phyloP scores from a whole-genome alignment of 352 stramenopile genomes.

The Phytophthora pseudosyringae region DNA sequence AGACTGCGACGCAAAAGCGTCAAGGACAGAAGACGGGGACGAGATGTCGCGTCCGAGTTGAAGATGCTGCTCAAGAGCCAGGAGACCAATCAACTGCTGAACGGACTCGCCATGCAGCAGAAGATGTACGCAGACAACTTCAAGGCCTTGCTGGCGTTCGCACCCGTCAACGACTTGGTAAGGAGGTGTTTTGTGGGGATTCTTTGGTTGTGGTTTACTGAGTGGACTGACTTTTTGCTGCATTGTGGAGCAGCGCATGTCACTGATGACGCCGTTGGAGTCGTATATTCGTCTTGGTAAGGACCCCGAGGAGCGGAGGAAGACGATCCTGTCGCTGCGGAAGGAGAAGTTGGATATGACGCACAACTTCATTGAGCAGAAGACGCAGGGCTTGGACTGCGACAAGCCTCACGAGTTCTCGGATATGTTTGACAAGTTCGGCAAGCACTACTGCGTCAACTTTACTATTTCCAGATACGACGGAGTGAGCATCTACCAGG shows the following conservation, averaged over 20 bases:
- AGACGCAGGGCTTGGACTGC: slow-evolving; percentile 53
- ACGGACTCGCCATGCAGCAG: slow-evolving; percentile 59
- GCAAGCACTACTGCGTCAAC: slow-evolving; percentile 77
- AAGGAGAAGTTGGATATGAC: slow-evolving; percentile 84
- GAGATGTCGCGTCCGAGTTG: slow-evolving; percentile 27
- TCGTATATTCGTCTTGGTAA: slow-evolving; percentile 67
- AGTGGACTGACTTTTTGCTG: slow-evolving; percentile 1
- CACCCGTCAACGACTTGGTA: slow-evolving; percentile 70
- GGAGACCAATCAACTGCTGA: slow-evolving; percentile 53
- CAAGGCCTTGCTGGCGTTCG: slow-evolving; percentile 69
- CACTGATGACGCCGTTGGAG: slow-evolving; percentile 75
- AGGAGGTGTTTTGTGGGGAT: not conserved
- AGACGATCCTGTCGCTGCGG: slow-evolving; percentile 54
- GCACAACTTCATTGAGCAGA: slow-evolving; percentile 78
- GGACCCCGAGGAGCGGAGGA: slow-evolving; percentile 56
- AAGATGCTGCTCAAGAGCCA: slow-evolving; percentile 45
- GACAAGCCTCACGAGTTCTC: slow-evolving; percentile 64
- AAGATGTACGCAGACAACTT: slow-evolving; percentile 75
- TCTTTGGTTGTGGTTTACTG: not conserved
- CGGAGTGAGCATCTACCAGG: slow-evolving; percentile 56
- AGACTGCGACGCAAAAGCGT: slow-evolving; percentile 35
- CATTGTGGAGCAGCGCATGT: slow-evolving; percentile 45
- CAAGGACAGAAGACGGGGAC: slow-evolving; percentile 50
- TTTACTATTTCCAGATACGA: slow-evolving; percentile 79
- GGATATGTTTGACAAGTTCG: slow-evolving; percentile 80